Evolutionary conservation across 352 stramenopile species (phyloP), one percentile per base, ranked within the genome.

Genomic region (Elongisporangium prolatum): DNA sequence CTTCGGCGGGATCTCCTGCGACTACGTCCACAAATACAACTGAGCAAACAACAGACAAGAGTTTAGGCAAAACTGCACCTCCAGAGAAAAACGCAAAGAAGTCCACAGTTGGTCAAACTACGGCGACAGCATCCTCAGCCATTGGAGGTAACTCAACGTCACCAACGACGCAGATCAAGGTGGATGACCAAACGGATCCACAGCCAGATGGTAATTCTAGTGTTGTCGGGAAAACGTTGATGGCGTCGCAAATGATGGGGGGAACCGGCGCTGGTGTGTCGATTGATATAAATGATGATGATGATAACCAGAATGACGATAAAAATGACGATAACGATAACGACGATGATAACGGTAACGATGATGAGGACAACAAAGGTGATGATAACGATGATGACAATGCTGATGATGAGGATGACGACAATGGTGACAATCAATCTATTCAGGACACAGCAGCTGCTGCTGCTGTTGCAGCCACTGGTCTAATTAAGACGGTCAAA

Each of bases 401-500:
- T 14, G 28, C 9, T 40, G 8, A 40, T 40, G 28, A 71, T 18
- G 56, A 62, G 0, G 37, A 50, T 13, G 55, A 67, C 0, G 60
- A 73, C 21, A 53, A 61, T 5, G 47, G 40, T 14, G 54, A 66
- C 24, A 47, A 55, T 2, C 44, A 52, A 8, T 28, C 52, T 9
- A 21, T 48, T 2, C 18, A 54, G 4, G 59, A 63, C 28, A 59
- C 61, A 3, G 62, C 34, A 0, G 59, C 60, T 7, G 53, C 73
- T 10, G 64, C 57, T 5, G 50, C 64, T 17, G 50, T 78, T 3
- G 69, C 67, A 17, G 71, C 65, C 2, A 54, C 56, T 1, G 68
- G 62, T 3, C 50, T 76, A 6, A 47, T 72, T 3, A 72, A 76
- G 10, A 28, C 60, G 2, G 72, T 64, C 28, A 82, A 78, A 37